These are phyloP conservation scores for Emmonsia crescens DNA, from an alignment of 2,329 filamentous ascomycete genomes.

Conservation along the genomic window DNA sequence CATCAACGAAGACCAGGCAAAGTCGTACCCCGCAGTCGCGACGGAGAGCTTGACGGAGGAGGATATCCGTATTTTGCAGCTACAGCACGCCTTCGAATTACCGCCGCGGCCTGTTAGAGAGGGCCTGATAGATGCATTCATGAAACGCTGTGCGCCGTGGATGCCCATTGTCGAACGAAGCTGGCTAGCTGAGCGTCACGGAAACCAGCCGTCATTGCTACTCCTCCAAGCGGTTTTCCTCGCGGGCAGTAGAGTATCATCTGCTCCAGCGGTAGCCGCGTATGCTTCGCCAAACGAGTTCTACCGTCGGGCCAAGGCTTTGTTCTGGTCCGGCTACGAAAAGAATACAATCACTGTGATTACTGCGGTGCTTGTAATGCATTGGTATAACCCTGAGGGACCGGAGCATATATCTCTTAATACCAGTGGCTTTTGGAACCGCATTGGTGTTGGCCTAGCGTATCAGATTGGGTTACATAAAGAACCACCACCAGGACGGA, in stretches of 20 bases:
- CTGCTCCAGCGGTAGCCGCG: conserved; percentile 19
- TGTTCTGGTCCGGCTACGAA: conserved; percentile 25
- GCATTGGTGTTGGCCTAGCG: conserved; percentile 32
- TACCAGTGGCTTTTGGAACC: conserved; percentile 36
- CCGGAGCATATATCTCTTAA: conserved; percentile 31
- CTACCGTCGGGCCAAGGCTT: conserved; percentile 24
- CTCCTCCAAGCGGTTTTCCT: conserved; percentile 32
- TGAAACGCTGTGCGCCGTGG: conserved; percentile 24
- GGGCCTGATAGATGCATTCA: conserved; percentile 23
- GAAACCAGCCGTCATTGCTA: conserved; percentile 20
- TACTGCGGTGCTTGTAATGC: conserved; percentile 23
- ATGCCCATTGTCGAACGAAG: conserved; percentile 24
- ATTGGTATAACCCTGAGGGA: conserved; percentile 27
- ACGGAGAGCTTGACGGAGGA: conserved; percentile 19
- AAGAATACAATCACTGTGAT: conserved; percentile 23
- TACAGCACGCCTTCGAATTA: conserved; percentile 20
- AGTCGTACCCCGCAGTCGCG: conserved; percentile 16
- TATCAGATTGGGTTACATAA: conserved; percentile 37
- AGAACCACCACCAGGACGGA: conserved; percentile 26
- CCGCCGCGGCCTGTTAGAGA: conserved; percentile 20
- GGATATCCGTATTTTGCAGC: conserved; percentile 18
- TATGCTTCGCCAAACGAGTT: conserved; percentile 23
- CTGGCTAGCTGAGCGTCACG: conserved; percentile 20
- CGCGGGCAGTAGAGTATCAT: conserved; percentile 33
- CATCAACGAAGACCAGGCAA: conserved; percentile 20